Evolutionary conservation across 1,139 yeast genomes (phyloP), one percentile per base, ranked within the genome.

Genomic region (Protomyces gravidus): DNA sequence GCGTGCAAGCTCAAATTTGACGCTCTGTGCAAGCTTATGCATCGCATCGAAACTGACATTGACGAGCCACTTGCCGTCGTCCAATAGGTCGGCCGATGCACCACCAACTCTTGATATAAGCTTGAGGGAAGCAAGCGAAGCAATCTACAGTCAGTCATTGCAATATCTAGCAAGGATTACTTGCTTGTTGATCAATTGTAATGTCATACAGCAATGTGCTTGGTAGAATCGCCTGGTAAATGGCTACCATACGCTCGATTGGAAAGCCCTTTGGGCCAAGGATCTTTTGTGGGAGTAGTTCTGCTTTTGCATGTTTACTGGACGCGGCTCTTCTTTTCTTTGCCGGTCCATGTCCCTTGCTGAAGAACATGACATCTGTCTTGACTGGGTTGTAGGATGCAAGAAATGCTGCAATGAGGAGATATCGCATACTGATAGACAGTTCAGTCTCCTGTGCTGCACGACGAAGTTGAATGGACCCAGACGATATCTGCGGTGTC

Each of bases 311-410:
- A 21, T 45, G 48, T n/a, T 23, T 28, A 19, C 50, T 50, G 7
- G 28, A 32, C 13, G 47, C 60, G 6, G 33, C 33, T 45, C 55
- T 49, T 7, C 62, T 45, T 26, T 36, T 49, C 7, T 50, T 55
- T 40, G 42, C 49, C 17, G 32, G 50, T 2, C 57, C 80, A 64
- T 81, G 80, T 25, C 84, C 75, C 63, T 77, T 78, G 48, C 90
- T 82, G 65, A 85, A 86, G 61, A 78, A 73, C 47, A 80, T 78
- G 64, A 81, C 73, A 68, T 86, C 94, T 63, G 76, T 75, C 63
- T 79, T 79, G 2, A 83, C 81, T 4, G 82, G 82, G 55, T 81
- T 80, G 67, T 78, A 83, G 0, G 90, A 84, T 0, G 90, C 89
- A 59, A 86, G 73, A 66, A 83, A 86, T 0, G 88, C 82, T 1